Evolutionary conservation across 805 yeast genomes (phyloP), one percentile per base, ranked within the genome.

Genomic region (Metschnikowia similis): DNA sequence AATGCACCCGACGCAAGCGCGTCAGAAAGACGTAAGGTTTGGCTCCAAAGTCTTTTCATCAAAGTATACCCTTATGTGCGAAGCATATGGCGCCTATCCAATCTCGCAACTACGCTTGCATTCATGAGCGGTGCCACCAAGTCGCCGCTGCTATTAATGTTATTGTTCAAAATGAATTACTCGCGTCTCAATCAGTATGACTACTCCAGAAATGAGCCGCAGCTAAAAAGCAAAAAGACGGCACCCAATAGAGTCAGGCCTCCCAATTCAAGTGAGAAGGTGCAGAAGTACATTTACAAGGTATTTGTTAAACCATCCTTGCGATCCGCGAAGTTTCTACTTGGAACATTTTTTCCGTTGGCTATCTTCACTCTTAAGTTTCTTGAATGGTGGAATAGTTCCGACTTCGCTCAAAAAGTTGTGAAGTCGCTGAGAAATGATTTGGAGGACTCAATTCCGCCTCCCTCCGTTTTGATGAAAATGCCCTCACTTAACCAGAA

Each of bases 341-440:
- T 78, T 56, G 76, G 81, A 45, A 69, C 87, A 2, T 64, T 83
- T 41, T 81, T 92, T 67, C 97, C 97, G 0, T 76, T 85, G 0
- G 88, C 95, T 2, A 85, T 91, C 46, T 90, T 92, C 62, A 61
- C 84, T 26, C 74, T 91, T 52, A 89, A 89, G 67, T 88, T 91
- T 58, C 73, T 89, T 34, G 97, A 91, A 65, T 91, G 97, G 97
- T 91, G 96, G 95, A 82, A 83, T 53, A 79, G 87, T 27, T 82
- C 90, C 13, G 89, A 86, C 52, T 79, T 89, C 61, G 82, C 88
- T 3, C 66, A 78, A 4, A 79, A 80, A 60, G 60, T 85, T 51
- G 75, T 80, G 26, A 79, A 77, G 49, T 76, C 74, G 42, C 71
- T 71, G 45, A 71, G 75, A 10, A 72, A 74, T 48, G 63, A 66